Percentiles rank a stretch among this genome's conserved stretches.
These are phyloP conservation scores for Aspergillus ochraceus DNA, from an alignment of 2,329 filamentous ascomycete species.

Conservation along the genomic window DNA sequence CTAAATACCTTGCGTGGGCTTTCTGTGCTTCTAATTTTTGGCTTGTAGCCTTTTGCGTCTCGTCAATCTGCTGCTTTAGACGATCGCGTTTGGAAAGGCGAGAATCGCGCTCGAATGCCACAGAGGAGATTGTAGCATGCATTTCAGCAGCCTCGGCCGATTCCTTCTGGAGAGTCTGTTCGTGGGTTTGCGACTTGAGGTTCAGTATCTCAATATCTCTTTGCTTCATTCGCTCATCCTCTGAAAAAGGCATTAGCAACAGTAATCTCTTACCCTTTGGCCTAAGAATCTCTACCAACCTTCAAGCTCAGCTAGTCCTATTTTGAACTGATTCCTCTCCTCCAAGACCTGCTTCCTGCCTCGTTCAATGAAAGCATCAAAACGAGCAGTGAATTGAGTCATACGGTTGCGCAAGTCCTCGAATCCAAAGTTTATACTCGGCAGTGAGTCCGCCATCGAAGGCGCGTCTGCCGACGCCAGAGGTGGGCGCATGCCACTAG, in stretches of 20 bases:
- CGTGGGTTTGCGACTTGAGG: constrained; percentile 57
- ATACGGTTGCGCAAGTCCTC: constrained; percentile 94
- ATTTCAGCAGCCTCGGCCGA: constrained; percentile 63
- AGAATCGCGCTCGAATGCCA: constrained; percentile 57
- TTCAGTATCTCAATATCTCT: constrained; percentile 78
- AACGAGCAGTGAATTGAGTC: constrained; percentile 84
- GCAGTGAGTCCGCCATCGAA: constrained; percentile 68
- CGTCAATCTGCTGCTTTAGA: constrained; percentile 56
- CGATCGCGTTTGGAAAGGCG: constrained; percentile 57
- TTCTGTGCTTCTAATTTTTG: constrained; percentile 48
- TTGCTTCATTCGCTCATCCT: constrained; percentile 87
- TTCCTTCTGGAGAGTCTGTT: constrained; percentile 59
- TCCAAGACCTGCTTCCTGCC: constrained; percentile 86
- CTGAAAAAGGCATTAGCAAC: constrained; percentile 47
- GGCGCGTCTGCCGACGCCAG: constrained; percentile 53
- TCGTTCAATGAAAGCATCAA: constrained; percentile 91
- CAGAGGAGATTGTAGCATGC: constrained; percentile 58
- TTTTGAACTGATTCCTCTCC: constrained; percentile 89
- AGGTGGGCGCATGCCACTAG: constrained; percentile 53
- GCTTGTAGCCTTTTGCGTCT: constrained; percentile 48
- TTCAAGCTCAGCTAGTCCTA: constrained; percentile 85
- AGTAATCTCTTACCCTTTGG: constrained; percentile 6
- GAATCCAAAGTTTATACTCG: constrained; percentile 92
- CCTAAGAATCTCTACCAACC: constrained; percentile 56
- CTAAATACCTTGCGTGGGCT: constrained; percentile 65